Conservation (phyloP, 164 flowering plant species). For the Umbellularia californica region DNA sequence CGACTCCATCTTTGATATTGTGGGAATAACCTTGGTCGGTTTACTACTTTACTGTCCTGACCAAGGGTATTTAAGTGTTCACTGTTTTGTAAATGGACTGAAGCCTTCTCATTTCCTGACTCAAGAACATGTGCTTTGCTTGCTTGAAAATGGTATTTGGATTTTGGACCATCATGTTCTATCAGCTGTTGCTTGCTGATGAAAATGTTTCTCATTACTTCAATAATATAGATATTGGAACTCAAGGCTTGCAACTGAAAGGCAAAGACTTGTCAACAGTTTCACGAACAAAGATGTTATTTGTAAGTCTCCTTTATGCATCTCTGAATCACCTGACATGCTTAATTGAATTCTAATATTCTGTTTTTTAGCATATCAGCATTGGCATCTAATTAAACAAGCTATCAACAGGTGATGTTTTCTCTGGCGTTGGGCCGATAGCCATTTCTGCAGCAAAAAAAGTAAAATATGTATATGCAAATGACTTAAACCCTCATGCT, state of each 20-base stretch:
- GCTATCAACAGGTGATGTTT: slow-evolving; percentile 77
- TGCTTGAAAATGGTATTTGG: background rate
- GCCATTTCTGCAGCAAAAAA: slow-evolving; percentile 82
- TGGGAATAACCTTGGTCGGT: too few species aligned
- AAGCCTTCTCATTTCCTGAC: background rate
- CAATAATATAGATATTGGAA: slow-evolving; percentile 69
- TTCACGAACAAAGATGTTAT: slow-evolving; percentile 69
- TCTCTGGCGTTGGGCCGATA: slow-evolving; percentile 90
- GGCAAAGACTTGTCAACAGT: slow-evolving; percentile 70
- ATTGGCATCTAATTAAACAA: background rate
- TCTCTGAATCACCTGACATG: background rate
- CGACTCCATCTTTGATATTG: too few species aligned
- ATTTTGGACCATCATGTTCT: background rate
- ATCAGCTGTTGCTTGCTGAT: background rate
- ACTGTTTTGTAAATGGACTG: too few species aligned
- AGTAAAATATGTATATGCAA: slow-evolving; percentile 87
- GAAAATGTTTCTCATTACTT: background rate
- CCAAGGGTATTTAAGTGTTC: too few species aligned
- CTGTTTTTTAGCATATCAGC: background rate
- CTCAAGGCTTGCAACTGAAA: slow-evolving; percentile 88
- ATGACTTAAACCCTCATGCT: slow-evolving; percentile 87
- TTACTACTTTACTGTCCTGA: too few species aligned
- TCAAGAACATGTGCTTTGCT: background rate
- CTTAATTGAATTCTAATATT: background rate
- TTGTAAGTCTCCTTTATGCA: slow-evolving; percentile 51